Evolutionary conservation across 805 yeast species (phyloP).

Genomic region (Scheffersomyces lignosus): DNA sequence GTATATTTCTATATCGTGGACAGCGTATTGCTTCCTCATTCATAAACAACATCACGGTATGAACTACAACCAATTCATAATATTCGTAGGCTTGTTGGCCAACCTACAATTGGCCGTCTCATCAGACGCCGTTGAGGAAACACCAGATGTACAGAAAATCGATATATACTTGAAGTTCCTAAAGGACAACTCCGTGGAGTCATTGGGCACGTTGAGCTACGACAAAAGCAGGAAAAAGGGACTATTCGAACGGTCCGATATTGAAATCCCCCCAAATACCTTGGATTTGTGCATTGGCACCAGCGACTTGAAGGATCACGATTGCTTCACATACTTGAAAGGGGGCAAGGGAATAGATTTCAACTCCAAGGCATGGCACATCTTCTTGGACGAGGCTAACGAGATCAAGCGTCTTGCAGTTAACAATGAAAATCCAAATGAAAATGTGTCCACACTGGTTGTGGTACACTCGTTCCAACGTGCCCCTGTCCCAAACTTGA

Average conservation of each 20-base stretch:
- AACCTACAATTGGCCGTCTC: too few species aligned
- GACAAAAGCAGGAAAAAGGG: conserved; percentile 8
- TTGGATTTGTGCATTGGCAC: conserved; percentile 29
- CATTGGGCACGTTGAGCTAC: conserved; percentile 15
- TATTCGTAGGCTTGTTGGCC: too few species aligned
- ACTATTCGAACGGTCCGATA: conserved; percentile 7
- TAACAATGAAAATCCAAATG: background rate
- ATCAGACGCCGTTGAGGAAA: too few species aligned
- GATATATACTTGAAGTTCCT: background rate
- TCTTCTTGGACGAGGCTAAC: background rate
- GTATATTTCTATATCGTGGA: too few species aligned
- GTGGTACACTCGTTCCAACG: conserved; percentile 3
- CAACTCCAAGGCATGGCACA: background rate
- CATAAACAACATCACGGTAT: too few species aligned
- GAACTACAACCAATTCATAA: too few species aligned
- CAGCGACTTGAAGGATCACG: conserved; percentile 23
- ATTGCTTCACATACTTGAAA: conserved; percentile 29
- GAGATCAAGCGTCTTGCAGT: conserved; percentile 1
- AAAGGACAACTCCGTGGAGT: conserved; percentile 1
- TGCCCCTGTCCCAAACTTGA: conserved; percentile 31
- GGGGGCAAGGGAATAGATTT: conserved; percentile 1
- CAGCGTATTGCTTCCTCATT: too few species aligned
- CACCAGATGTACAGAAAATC: too few species aligned
- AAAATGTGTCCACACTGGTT: conserved; percentile 4
- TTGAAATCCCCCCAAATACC: background rate